Evolutionary conservation across 2,329 filamentous ascomycete genomes (phyloP).

Genomic region (Tolypocladium cylindrosporum): DNA sequence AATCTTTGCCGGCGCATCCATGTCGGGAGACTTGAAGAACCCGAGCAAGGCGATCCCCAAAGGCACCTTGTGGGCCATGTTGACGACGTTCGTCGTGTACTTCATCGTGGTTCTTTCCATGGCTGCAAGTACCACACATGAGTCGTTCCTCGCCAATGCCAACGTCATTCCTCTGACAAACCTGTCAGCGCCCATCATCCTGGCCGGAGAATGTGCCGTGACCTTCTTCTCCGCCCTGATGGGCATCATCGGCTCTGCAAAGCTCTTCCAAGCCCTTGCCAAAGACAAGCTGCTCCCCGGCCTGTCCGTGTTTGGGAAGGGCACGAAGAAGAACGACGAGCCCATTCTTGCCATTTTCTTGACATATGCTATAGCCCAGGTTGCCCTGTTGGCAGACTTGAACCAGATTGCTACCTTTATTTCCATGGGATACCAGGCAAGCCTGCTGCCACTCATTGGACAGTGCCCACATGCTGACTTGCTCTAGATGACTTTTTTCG

Average conservation of each 20-base stretch:
- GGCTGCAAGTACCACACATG: constrained; percentile 64
- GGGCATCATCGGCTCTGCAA: constrained; percentile 78
- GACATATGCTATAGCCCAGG: constrained; percentile 65
- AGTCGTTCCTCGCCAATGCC: constrained; percentile 62
- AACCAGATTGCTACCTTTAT: constrained; percentile 86
- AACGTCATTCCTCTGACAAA: constrained; percentile 79
- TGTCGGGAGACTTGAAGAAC: constrained; percentile 78
- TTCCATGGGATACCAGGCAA: constrained; percentile 75
- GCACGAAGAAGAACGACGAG: constrained; percentile 62
- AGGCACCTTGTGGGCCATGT: constrained; percentile 71
- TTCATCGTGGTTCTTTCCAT: constrained; percentile 67
- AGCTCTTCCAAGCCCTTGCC: constrained; percentile 74
- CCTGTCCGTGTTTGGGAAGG: constrained; percentile 62
- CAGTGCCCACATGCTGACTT: background rate
- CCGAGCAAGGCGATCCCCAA: constrained; percentile 77
- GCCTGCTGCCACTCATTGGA: constrained; percentile 5
- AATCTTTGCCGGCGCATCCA: constrained; percentile 66
- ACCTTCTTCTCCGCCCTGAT: constrained; percentile 80
- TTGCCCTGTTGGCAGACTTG: constrained; percentile 73
- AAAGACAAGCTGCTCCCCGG: constrained; percentile 72
- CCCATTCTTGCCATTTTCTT: constrained; percentile 67
- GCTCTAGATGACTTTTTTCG: constrained; percentile 75
- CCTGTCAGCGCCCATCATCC: constrained; percentile 60
- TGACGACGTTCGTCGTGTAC: constrained; percentile 68
- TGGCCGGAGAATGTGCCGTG: constrained; percentile 74